These are phyloP conservation scores for Nemania sp. DNA, from an alignment of 2,329 filamentous ascomycete genomes.

Conservation along the genomic window DNA sequence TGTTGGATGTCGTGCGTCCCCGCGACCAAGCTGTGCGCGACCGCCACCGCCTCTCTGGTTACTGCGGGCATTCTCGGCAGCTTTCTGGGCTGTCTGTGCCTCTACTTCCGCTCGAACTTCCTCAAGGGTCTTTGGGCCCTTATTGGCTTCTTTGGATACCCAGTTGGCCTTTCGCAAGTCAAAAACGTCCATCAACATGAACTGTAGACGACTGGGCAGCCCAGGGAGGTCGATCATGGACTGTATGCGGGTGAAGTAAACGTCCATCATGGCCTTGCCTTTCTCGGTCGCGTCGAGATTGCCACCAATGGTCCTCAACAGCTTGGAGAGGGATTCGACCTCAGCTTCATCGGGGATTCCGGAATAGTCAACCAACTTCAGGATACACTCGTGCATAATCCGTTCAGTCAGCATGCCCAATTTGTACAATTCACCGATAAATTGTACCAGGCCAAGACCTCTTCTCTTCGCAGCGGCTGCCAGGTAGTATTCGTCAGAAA, in stretches of 20 bases:
- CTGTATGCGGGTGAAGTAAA: constrained; percentile 89
- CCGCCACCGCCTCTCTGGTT: constrained; percentile 71
- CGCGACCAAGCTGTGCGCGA: constrained; percentile 76
- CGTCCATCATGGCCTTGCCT: constrained; percentile 84
- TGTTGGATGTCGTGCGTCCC: constrained; percentile 85
- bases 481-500: constrained; percentile 96
- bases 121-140: constrained; percentile 95
- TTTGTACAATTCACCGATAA: constrained; percentile 99
- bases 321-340: constrained; percentile 91
- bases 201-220: constrained; percentile 84
- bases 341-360: constrained; percentile 93
- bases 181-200: constrained; percentile 95
- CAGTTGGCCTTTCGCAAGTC: constrained; percentile 80
- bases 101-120: constrained; percentile 85
- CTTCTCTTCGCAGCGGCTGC: constrained; percentile 94
- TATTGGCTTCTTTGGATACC: constrained; percentile 86
- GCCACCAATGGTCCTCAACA: constrained; percentile 87
- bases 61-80: constrained; percentile 69
- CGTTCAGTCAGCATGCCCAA: constrained; percentile 97
- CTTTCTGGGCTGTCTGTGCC: constrained; percentile 78
- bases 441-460: constrained; percentile 96
- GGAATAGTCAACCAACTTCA: constrained; percentile 94
- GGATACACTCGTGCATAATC: constrained; percentile 99
- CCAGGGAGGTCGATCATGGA: constrained; percentile 79
- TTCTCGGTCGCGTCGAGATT: constrained; percentile 85